A percentile compares a stretch with the other conserved stretches of the same genome.
These are phyloP conservation scores for Tulasnella calospora DNA, from an alignment of 768 basidiomycete species.

Conservation along the genomic window DNA sequence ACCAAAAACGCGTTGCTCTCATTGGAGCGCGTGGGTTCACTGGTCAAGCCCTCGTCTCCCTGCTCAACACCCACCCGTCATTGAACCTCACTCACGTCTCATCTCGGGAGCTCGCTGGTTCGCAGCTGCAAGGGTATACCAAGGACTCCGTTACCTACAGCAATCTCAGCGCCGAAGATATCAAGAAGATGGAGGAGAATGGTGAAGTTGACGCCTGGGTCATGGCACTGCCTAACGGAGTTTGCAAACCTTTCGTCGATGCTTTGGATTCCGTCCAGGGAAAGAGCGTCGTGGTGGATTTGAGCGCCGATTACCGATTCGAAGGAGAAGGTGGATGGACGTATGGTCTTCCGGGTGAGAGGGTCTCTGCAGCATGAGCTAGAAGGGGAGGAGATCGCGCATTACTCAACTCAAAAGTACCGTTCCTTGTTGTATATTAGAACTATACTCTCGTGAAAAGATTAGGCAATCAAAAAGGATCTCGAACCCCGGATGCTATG, in stretches of 20 bases:
- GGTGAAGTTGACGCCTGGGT: slow-evolving; percentile 97
- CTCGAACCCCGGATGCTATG: slow-evolving; percentile 97
- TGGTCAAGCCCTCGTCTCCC: slow-evolving; percentile 80
- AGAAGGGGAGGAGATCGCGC: slow-evolving; percentile 25
- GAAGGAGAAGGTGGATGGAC: slow-evolving; percentile 76
- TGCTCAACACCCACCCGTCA: slow-evolving; percentile 85
- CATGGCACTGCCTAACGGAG: slow-evolving; percentile 97
- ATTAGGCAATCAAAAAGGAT: slow-evolving; percentile 75
- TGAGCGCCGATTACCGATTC: slow-evolving; percentile 93
- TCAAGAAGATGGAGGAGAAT: slow-evolving; percentile 81
- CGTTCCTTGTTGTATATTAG: slow-evolving; percentile 42
- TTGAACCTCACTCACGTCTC: slow-evolving; percentile 92
- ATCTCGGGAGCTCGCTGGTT: slow-evolving; percentile 87
- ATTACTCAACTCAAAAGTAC: slow-evolving; percentile 24
- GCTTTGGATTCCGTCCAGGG: slow-evolving; percentile 77
- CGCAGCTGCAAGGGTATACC: slow-evolving; percentile 70
- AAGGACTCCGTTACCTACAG: slow-evolving; percentile 70
- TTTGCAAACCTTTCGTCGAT: slow-evolving; percentile 94
- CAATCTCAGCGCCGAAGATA: slow-evolving; percentile 71
- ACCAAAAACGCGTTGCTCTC: slow-evolving; percentile 83
- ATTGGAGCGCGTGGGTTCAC: slow-evolving; percentile 97
- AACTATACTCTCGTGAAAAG: slow-evolving; percentile 72
- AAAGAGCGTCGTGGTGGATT: slow-evolving; percentile 75
- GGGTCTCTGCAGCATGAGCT: slow-evolving; percentile 26
- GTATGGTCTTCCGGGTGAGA: slow-evolving; percentile 97